Base-by-base conservation (phyloP, 1,284 basidiomycete genomes). In the Boletus mariae region DNA sequence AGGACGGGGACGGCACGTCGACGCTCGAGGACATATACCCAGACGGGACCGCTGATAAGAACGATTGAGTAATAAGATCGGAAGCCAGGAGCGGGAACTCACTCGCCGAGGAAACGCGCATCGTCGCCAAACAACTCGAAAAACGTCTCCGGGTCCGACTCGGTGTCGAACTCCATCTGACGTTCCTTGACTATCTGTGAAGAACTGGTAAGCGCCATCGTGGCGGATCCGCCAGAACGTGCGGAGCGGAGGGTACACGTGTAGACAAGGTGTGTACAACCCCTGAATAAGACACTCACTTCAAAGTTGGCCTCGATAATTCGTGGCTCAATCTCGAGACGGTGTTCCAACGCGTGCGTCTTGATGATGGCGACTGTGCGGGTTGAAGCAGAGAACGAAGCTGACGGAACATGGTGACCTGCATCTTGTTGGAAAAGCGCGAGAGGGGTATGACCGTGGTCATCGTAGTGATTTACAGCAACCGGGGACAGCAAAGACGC, bases 11-110 rank as follows among this genome's bases (percentile, higher is more conserved):
- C 84, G 13, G 89, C 85, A 42, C 85, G 81, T 47, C 84, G 76
- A 41, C 88, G 81, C 65, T 90, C 89, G 56, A 92, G 83, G 42
- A 92, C 85, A 69, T 90, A 92, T 23, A 92, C 87, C 87, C 90
- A 90, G 26, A 90, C 87, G 17, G 89, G 85, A 53, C 87, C 89
- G 61, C 88, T 90, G 57, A 46, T 52, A 46, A 44, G 32, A 11
- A 10, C 9, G 42, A 44, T 48, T 52, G 32, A 32, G 48, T 47
- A 50, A 55, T 49, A 37, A 17, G 25, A n/a, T 15, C 15, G 45
- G 42, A 17, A 45, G 26, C 54, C 43, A 13, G 47, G 31, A 1
- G 32, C 1, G 48, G 47, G 37, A 42, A 79, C 85, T 75, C 71
- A 90, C 88, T 90, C 85, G 54, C 79, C 80, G 55, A 90, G 78